Evolutionary conservation across 1,139 yeast genomes (phyloP).

Genomic region (Zygosaccharomyces sapae): DNA sequence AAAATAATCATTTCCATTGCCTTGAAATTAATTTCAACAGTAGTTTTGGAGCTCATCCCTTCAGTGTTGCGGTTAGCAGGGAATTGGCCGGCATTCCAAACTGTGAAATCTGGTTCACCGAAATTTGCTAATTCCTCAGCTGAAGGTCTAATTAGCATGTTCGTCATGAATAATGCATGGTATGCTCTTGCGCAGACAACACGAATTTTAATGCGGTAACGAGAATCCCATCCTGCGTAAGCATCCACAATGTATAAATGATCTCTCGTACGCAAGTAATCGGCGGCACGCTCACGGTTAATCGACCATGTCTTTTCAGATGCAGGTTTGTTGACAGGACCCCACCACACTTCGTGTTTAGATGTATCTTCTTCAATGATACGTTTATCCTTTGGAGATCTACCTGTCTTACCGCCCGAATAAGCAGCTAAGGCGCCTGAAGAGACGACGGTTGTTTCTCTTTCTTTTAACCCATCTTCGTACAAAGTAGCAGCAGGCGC

Average conservation of each 20-base stretch:
- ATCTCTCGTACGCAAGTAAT: conserved; percentile 92
- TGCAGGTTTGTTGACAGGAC: conserved; percentile 95
- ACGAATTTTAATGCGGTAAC: conserved; percentile 94
- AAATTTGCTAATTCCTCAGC: conserved; percentile 81
- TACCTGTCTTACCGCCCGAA: conserved; percentile 94
- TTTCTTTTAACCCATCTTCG: conserved; percentile 88
- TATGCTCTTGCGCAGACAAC: conserved; percentile 97
- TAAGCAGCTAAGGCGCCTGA: conserved; percentile 95
- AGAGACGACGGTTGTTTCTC: conserved; percentile 87
- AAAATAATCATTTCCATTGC: conserved; percentile 98
- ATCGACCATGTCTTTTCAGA: conserved; percentile 94
- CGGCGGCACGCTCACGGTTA: conserved; percentile 94
- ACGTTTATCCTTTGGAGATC: conserved; percentile 98
- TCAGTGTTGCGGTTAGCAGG: conserved; percentile 95
- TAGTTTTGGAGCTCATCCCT: conserved; percentile 96
- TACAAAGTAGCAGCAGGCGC: conserved; percentile 90
- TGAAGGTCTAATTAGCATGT: conserved; percentile 95
- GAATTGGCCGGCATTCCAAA: conserved; percentile 98
- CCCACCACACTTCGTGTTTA: conserved; percentile 92
- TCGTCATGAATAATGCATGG: conserved; percentile 97
- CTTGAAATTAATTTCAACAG: conserved; percentile 94
- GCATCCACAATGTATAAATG: conserved; percentile 95
- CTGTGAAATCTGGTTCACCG: conserved; percentile 97
- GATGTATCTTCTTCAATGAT: conserved; percentile 93
- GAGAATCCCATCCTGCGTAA: conserved; percentile 98